Percentiles rank a stretch among this genome's conserved stretches.
phyloP scores from a whole-genome alignment of 352 stramenopile genomes.

The Phytophthora tubulina region DNA sequence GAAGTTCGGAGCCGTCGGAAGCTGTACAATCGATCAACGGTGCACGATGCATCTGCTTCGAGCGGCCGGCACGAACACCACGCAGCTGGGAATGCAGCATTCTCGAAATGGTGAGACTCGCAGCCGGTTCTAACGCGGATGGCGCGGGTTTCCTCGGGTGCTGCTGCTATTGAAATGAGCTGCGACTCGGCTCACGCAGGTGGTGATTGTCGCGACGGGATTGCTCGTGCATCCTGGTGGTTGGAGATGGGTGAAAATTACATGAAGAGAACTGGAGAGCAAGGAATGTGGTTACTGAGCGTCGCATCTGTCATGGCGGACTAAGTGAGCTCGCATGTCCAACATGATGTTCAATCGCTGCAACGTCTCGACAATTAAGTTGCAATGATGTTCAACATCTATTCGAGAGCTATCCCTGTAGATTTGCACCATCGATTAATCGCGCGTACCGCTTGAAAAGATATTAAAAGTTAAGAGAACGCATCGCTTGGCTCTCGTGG shows the following conservation, averaged over 20 bases:
- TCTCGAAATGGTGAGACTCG: slow-evolving; percentile 1
- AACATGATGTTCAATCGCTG: too few species aligned
- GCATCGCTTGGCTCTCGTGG: too few species aligned
- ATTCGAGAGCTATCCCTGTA: too few species aligned
- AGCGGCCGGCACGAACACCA: slow-evolving; percentile 9
- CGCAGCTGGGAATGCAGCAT: slow-evolving; percentile 10
- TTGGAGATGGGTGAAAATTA: neutral
- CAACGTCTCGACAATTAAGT: too few species aligned
- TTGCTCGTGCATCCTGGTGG: neutral
- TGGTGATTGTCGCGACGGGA: slow-evolving; percentile 2
- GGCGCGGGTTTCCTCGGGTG: neutral
- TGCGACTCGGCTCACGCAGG: neutral
- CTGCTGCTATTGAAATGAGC: neutral
- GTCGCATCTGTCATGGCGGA: neutral
- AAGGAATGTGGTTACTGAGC: neutral
- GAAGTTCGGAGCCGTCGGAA: neutral
- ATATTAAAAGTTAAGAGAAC: neutral
- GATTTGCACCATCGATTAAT: too few species aligned
- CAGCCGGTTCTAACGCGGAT: slow-evolving; percentile 1
- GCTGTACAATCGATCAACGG: slow-evolving; percentile 3
- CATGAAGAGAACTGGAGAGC: neutral
- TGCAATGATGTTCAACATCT: too few species aligned
- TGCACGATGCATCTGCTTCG: slow-evolving; percentile 15
- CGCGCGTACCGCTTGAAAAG: too few species aligned
- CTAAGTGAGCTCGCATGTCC: too few species aligned